phyloP scores from a whole-genome alignment of 1,284 basidiomycete genomes.

The Schizophyllum commune region DNA sequence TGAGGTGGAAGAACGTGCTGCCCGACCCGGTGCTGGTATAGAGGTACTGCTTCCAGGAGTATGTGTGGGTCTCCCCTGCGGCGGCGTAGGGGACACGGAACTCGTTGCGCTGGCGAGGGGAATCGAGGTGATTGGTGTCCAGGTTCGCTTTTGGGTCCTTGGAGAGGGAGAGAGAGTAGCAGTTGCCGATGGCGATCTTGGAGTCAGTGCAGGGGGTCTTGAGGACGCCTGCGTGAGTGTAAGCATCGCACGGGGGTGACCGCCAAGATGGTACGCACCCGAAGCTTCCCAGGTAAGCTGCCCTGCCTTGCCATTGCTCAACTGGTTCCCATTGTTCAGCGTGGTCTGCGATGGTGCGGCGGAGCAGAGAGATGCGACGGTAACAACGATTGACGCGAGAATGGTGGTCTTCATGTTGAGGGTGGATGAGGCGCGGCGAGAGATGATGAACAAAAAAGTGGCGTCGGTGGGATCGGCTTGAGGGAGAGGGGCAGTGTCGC shows the following conservation, averaged over 20 bases:
- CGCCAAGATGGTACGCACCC: background rate
- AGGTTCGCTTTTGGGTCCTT: background rate
- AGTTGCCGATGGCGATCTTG: background rate
- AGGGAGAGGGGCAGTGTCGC: too few species aligned
- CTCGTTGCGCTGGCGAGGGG: background rate
- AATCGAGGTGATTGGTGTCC: background rate
- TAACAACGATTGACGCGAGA: background rate
- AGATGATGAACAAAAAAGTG: too few species aligned
- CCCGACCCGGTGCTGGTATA: slow-evolving; percentile 6
- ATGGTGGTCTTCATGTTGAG: background rate
- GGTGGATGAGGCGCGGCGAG: too few species aligned
- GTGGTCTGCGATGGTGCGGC: background rate
- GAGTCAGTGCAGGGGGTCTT: background rate
- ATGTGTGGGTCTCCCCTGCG: background rate
- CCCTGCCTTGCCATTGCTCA: background rate
- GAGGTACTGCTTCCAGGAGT: slow-evolving; percentile 5
- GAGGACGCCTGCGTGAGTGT: background rate
- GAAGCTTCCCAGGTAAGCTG: background rate
- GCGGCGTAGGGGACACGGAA: background rate
- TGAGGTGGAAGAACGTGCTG: slow-evolving; percentile 14
- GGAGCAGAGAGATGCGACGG: background rate
- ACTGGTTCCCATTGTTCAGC: background rate
- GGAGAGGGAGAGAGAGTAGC: slow-evolving; percentile 1
- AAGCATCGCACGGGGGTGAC: background rate
- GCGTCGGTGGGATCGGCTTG: too few species aligned